These are phyloP conservation scores for Globisporangium irregulare DNA, from an alignment of 352 stramenopile species.

Conservation along the genomic window DNA sequence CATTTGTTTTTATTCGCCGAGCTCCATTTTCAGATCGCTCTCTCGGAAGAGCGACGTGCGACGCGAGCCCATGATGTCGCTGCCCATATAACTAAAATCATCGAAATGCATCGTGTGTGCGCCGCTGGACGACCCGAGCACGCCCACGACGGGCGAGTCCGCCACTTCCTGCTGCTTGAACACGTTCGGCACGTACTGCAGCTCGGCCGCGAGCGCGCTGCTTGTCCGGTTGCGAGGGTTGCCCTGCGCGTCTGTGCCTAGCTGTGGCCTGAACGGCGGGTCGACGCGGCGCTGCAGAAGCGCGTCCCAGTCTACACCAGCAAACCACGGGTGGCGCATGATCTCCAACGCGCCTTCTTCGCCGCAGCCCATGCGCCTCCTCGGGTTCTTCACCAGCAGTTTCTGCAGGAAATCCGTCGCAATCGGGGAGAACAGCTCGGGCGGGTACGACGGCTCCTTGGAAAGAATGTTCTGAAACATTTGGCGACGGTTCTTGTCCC, in stretches of 20 bases:
- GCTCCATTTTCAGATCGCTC: slow-evolving; percentile 84
- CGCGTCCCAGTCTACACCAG: slow-evolving; percentile 74
- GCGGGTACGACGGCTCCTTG: slow-evolving; percentile 60
- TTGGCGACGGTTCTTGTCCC: slow-evolving; percentile 76
- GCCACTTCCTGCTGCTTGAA: slow-evolving; percentile 85
- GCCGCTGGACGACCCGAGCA: slow-evolving; percentile 50
- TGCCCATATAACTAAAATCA: slow-evolving; percentile 87
- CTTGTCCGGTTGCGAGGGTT: slow-evolving; percentile 41
- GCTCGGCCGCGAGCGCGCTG: slow-evolving; percentile 46
- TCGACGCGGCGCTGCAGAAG: slow-evolving; percentile 61
- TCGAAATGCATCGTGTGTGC: slow-evolving; percentile 82
- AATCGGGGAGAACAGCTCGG: slow-evolving; percentile 60
- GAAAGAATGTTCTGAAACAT: slow-evolving; percentile 88
- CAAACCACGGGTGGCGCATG: slow-evolving; percentile 81
- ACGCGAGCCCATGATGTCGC: slow-evolving; percentile 81
- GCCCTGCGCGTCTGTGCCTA: slow-evolving; percentile 25
- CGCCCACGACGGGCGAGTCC: slow-evolving; percentile 68
- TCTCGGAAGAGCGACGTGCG: slow-evolving; percentile 80
- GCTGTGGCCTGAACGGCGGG: slow-evolving; percentile 66
- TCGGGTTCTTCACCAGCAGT: slow-evolving; percentile 75
- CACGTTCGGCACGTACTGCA: slow-evolving; percentile 76
- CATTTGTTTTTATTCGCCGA: slow-evolving; percentile 40
- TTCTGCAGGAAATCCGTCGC: slow-evolving; percentile 67
- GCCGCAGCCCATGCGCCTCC: slow-evolving; percentile 60
- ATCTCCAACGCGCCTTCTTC: slow-evolving; percentile 66